Evolutionary conservation across 129 eudicot genomes (phyloP), one percentile per base, ranked within the genome.

Genomic region (Apium graveolens): DNA sequence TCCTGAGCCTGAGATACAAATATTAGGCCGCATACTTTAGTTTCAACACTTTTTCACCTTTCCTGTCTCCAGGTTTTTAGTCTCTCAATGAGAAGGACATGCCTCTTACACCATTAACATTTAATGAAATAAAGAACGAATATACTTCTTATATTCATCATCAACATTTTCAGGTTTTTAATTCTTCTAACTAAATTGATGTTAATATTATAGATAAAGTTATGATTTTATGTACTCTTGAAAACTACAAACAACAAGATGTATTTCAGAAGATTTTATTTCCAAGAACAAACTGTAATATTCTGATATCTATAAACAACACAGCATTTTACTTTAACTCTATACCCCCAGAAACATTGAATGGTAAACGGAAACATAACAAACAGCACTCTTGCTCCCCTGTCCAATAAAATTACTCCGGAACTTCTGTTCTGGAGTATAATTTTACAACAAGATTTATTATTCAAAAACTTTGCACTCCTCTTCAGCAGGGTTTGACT

Each of bases 401-500:
- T 57, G 66, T 32, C 32, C 66, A 57, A n/a, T n/a, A 57, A 9
- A n/a, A 57, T 57, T 8, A 57, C 32, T 57, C 29, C 16, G 1
- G 66, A n/a, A n/a, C 66, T 55, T 24, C 29, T 24, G 65, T 55
- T 27, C 62, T 53, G 3, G 66, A 55, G 70, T 63, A 29, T 3
- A 29, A 29, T 16, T 55, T 27, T 24, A 18, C 43, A 63, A 35
- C 7, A 18, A 32, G 37, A 24, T 9, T 16, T 73, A 77, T 84
- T 81, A 91, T 78, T 95, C 99, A 73, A 76, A 95, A 75, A 95
- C 97, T 80, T 95, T 95, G 96, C 99, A 95, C 84, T 95, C 99
- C 80, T 86, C 88, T 17, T 92, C 99, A 7, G 89, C 86, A 14
- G 97, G 99, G 84, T 85, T 95, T 57, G 88, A 83, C 81, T 92